Evolutionary conservation across 805 yeast genomes (phyloP).

Genomic region (Brettanomyces bruxellensis): DNA sequence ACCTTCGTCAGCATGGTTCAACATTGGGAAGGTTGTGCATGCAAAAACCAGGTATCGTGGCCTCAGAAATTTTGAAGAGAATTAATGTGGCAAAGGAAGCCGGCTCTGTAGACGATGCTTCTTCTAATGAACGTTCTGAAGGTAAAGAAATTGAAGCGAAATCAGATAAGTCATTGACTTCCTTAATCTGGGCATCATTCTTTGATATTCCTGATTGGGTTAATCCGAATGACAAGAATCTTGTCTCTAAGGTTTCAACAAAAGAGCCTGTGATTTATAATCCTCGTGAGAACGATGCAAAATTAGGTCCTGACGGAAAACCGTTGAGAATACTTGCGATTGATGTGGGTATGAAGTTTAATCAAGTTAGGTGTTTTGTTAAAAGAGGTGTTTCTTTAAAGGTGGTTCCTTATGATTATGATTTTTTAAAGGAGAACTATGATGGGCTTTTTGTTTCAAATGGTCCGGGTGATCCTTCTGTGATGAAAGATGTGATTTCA

Average conservation of each 20-base stretch:
- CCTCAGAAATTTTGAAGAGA: not conserved
- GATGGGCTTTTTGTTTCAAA: slow-evolving; percentile 95
- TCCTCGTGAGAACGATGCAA: slow-evolving; percentile 48
- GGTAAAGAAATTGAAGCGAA: slow-evolving; percentile 7
- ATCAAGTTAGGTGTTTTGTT: slow-evolving; percentile 95
- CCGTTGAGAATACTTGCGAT: slow-evolving; percentile 76
- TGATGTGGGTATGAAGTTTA: slow-evolving; percentile 97
- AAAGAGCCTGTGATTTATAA: slow-evolving; percentile 66
- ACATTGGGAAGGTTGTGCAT: slow-evolving; percentile 82
- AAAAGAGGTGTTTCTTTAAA: slow-evolving; percentile 91
- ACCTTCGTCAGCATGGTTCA: slow-evolving; percentile 86
- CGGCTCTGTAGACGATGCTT: slow-evolving; percentile 1
- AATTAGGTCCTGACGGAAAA: slow-evolving; percentile 64
- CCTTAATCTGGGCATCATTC: slow-evolving; percentile 41
- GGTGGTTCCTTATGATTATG: slow-evolving; percentile 95
- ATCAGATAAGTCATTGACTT: too few species aligned
- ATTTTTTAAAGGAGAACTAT: slow-evolving; percentile 67
- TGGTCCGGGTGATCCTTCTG: slow-evolving; percentile 99
- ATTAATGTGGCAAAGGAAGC: not conserved
- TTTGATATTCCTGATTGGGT: slow-evolving; percentile 81
- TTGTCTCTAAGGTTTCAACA: slow-evolving; percentile 86
- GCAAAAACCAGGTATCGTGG: slow-evolving; percentile 28
- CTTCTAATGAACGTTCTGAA: slow-evolving; percentile 6
- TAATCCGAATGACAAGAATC: slow-evolving; percentile 85
- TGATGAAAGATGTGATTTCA: slow-evolving; percentile 58